Evolutionary conservation across 129 eudicot species (phyloP), one percentile per base, ranked within the genome.

Genomic region (Lactuca saligna): DNA sequence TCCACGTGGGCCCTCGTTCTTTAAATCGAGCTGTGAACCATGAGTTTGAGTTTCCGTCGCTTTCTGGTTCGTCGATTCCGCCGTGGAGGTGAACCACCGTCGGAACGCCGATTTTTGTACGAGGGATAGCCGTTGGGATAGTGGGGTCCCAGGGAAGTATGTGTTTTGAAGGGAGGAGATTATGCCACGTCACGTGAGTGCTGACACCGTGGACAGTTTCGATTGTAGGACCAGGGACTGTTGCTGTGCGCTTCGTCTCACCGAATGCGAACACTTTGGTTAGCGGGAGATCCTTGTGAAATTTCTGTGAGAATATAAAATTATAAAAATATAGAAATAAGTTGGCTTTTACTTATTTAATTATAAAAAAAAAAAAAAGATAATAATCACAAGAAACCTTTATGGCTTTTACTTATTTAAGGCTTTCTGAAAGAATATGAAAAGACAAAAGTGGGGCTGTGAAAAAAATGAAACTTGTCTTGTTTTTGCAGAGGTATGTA

Each of bases 1-100:
- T 76, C 98, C 98, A 92, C 6, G 59, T 41, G 12, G 95, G 88
- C 11, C 98, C 98, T 0, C 73, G 80, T 10, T 84, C 81, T 57
- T 75, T 34, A 38, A 86, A 92, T 4, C 80, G 51, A 0, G 76
- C 55, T 2, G 98, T 92, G 83, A 92, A 92, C 98, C 98, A 92
- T 5, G 98, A 77, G 8, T 61, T 31, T 0, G 87, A 71, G 68
- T 84, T 81, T 4, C 98, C 98, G 11, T 92, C 98, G 60, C 98
- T 92, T 78, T 79, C 75, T 0, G 96, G 95, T 61, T 86, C 95
- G 39, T 80, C 88, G 72, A 92, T 84, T 6, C 91, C 95, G 0
- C 98, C 98, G 35, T 92, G 98, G 57, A 92, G 91, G 83, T 92
- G 98, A 32, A 87, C 96, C 60, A 92, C 98, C 0, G 98, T 88